Evolutionary conservation across 495 filamentous ascomycete species (phyloP), one percentile per base, ranked within the genome.

Genomic region (Cercophora newfieldiana): DNA sequence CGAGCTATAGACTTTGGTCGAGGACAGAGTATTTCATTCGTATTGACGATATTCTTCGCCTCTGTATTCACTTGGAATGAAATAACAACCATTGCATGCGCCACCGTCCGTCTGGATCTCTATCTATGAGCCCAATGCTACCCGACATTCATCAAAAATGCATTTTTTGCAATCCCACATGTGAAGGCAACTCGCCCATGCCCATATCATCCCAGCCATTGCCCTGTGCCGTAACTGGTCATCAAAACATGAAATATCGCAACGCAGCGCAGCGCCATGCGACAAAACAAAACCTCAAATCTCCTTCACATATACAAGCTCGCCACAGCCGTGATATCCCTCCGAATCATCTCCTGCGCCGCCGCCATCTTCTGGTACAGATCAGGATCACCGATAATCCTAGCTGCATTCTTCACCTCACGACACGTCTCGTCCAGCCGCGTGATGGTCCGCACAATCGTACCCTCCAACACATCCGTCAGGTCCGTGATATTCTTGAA

Each of bases 401-500:
- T 85, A 21, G 95, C 95, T 30, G 96, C 92, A 75, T 96, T 97
- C 83, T 97, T 98, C 57, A 97, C 95, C 80, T 99, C 95, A 61
- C 95, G 83, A 74, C 95, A 99, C 7, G 93, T 96, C 85, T 99
- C 95, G 70, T 99, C 95, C 54, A 99, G 80, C 31, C 95, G 81
- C 24, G 91, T 94, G 64, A 99, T 97, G 12, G 92, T 92, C 28
- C 95, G 81, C 22, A 99, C 96, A 77, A 99, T 97, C 0, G 94
- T 97, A 0, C 95, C 95, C 74, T 99, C 95, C 70, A 98, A 86
- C 54, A 99, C 94, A 73, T 99, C 95, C 28, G 95, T 99, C 61
- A 99, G 80, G 66, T 96, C 92, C 0, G 94, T 98, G 69, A 99
- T 99, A 60, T 96, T 94, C 77, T 93, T 96, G 84, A 99, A 99